Conservation (phyloP, 768 basidiomycete species). For the Mycena albidolilacea region DNA sequence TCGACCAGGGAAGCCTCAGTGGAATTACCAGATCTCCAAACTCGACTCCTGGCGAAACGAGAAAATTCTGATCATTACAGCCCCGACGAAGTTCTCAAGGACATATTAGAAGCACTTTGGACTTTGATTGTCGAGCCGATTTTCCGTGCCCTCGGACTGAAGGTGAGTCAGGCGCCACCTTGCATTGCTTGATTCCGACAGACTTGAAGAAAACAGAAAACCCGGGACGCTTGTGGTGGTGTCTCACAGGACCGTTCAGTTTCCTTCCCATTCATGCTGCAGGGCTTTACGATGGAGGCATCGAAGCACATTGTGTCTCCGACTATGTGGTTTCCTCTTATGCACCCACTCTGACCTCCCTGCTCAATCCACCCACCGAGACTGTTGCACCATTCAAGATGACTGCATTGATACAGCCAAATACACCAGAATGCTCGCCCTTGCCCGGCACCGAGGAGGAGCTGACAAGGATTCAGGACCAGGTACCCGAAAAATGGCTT, state of each 20-base stretch:
- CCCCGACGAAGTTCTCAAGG: too few relatives aligned
- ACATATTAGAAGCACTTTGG: too few relatives aligned
- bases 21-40: too few relatives aligned
- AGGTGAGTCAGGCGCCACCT: too few relatives aligned
- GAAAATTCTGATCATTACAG: too few relatives aligned
- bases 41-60: too few relatives aligned
- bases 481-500: constrained; percentile 12
- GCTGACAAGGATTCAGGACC: not conserved
- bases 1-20: too few relatives aligned
- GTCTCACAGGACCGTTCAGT: constrained; percentile 10
- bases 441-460: constrained; percentile 18
- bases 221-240: constrained; percentile 13
- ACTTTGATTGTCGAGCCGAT: too few relatives aligned
- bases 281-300: constrained; percentile 22
- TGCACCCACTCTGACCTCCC: too few relatives aligned
- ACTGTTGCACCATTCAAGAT: not conserved
- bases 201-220: too few relatives aligned
- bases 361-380: constrained; percentile 15
- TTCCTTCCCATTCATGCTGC: constrained; percentile 40
- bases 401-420: constrained; percentile 21
- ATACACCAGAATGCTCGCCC: not conserved
- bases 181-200: too few relatives aligned
- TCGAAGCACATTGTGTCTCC: constrained; percentile 5
- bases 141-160: too few relatives aligned
- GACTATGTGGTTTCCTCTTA: constrained; percentile 41